Base-by-base conservation (phyloP, 2,329 filamentous ascomycete genomes). In the Exophiala bonariae region DNA sequence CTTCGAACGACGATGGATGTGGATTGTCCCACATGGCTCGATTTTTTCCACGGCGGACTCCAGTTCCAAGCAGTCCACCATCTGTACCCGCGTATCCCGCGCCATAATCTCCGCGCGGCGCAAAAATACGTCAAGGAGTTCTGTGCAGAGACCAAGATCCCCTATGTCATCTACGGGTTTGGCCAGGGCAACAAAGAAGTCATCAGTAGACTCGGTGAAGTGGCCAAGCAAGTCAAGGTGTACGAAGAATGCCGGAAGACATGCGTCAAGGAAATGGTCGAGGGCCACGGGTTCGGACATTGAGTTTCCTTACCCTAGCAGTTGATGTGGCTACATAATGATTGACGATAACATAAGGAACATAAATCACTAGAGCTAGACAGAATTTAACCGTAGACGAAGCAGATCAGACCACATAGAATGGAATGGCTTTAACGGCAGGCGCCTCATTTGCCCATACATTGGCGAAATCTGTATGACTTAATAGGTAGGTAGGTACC, bases 1-100 rank as follows among this genome's bases (percentile, higher is more conserved):
- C 76, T 96, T 36, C 84, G 91, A 57, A 96, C 90, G 1, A 95
- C 90, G 10, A 95, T 96, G 89, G 89, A 95, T 55, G 83, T 95
- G 17, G 89, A 93, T 63, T 95, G 89, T 62, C 88, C 89, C 1
- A 75, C 79, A 10, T 95, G 90, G 89, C 75, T 95, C 10, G 89
- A 95, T 63, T 95, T 90, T 63, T 80, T 95, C 66, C 89, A 95
- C 59, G 89, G 89, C 17, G 90, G 89, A 3, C 72, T 95, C 52
- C 90, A 95, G 66, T 95, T 95, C 67, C 89, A 95, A 67, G 89
- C 85, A 6, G 85, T 95, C 41, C 89, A 95, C 63, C 89, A 95
- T 63, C 72, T 95, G 17, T 95, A 85, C 63, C 89, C 89, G 2
- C 80, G 89, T 9, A 82, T 95, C 52, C 90, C 90, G 8, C 78